Evolutionary conservation across 176 grass and related monocot genomes (phyloP).

Genomic region (Carex parvula): DNA sequence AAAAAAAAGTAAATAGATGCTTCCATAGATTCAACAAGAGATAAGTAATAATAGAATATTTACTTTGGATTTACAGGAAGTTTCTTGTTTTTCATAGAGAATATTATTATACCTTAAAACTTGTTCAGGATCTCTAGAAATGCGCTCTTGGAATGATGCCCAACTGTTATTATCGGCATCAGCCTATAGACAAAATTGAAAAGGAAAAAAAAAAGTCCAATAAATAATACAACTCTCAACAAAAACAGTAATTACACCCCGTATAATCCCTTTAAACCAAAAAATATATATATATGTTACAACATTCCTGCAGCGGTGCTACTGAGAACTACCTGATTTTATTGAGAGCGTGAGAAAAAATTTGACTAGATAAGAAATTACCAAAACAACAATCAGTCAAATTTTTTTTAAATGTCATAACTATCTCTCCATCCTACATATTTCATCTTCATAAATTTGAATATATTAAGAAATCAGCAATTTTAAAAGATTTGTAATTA

Average conservation of each 20-base stretch:
- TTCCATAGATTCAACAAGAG: neutral
- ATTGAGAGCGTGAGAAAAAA: neutral
- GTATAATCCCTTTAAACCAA: neutral
- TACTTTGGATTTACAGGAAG: neutral
- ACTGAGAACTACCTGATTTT: neutral
- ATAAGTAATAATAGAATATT: neutral
- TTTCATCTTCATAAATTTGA: neutral
- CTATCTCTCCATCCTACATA: neutral
- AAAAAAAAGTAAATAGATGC: neutral
- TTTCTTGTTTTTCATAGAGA: neutral
- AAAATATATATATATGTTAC: neutral
- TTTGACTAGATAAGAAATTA: neutral
- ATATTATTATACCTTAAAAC: conserved; percentile 64
- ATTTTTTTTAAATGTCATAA: neutral
- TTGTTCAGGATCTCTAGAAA: conserved; percentile 67
- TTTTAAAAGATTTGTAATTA: neutral
- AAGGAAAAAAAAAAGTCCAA: neutral
- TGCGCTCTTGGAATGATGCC: conserved; percentile 80
- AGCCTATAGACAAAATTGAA: conserved; percentile 50
- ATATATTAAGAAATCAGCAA: neutral
- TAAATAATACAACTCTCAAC: neutral
- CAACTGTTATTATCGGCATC: conserved; percentile 85
- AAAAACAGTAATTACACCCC: neutral
- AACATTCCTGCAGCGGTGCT: neutral
- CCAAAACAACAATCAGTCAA: neutral